phyloP scores from a whole-genome alignment of 805 yeast genomes.

The Hanseniaspora meyeri region DNA sequence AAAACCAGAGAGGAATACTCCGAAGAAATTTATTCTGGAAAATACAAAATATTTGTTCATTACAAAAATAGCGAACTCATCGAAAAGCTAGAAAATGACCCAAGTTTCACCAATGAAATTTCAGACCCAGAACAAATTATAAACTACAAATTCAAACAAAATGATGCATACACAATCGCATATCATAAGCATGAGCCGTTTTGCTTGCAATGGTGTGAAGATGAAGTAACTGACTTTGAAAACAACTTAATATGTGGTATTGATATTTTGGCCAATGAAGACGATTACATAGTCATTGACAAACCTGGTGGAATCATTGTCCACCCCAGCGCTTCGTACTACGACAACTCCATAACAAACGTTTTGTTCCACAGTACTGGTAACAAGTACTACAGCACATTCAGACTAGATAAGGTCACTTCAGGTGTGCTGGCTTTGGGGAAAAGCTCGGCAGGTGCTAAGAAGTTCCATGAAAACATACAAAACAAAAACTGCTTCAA shows the following conservation, averaged over 20 bases:
- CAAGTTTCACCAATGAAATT: constrained; percentile 17
- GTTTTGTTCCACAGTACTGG: constrained; percentile 58
- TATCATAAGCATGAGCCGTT: constrained; percentile 86
- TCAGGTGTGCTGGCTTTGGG: constrained; percentile 70
- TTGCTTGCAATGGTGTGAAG: constrained; percentile 34
- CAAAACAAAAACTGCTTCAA: constrained; percentile 58
- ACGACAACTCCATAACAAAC: constrained; percentile 62
- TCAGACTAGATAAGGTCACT: constrained; percentile 78
- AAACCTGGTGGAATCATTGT: constrained; percentile 92
- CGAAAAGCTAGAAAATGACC: not conserved
- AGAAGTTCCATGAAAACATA: constrained; percentile 44
- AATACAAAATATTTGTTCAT: constrained; percentile 18
- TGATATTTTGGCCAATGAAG: constrained; percentile 58
- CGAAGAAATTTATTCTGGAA: constrained; percentile 18
- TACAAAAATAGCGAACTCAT: constrained; percentile 2
- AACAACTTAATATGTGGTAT: constrained; percentile 32
- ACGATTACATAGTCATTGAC: constrained; percentile 66
- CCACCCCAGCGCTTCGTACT: constrained; percentile 82
- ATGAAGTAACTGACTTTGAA: constrained; percentile 7
- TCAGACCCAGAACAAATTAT: constrained; percentile 2
- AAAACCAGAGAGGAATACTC: constrained; percentile 18
- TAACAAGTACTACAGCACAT: constrained; percentile 60
- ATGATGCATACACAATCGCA: constrained; percentile 21
- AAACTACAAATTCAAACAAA: constrained; percentile 15
- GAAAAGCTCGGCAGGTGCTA: constrained; percentile 36